Conservation (phyloP, 2,329 filamentous ascomycete genomes). For the Helotiales sp. region DNA sequence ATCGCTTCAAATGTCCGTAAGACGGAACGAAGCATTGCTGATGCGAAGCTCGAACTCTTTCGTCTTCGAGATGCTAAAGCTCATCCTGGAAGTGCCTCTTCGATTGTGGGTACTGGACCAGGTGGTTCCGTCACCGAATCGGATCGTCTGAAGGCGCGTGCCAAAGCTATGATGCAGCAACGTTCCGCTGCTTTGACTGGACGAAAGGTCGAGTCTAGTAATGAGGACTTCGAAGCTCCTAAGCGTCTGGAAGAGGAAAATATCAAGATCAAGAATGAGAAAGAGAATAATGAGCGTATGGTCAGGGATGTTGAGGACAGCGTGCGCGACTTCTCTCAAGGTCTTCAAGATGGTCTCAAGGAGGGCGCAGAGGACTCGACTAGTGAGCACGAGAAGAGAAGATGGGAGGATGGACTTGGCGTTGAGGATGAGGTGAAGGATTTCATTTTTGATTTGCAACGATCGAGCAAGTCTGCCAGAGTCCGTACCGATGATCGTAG, state of each 20-base stretch:
- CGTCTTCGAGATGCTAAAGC: slow-evolving; percentile 91
- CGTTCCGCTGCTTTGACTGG: slow-evolving; percentile 91
- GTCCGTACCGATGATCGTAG: slow-evolving; percentile 64
- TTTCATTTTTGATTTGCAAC: slow-evolving; percentile 95
- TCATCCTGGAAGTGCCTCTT: slow-evolving; percentile 77
- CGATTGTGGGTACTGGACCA: slow-evolving; percentile 90
- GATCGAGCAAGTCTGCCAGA: slow-evolving; percentile 78
- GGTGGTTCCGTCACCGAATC: slow-evolving; percentile 90
- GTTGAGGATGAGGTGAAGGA: slow-evolving; percentile 97
- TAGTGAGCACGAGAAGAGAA: slow-evolving; percentile 86
- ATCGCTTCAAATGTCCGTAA: slow-evolving; percentile 90
- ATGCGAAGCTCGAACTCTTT: slow-evolving; percentile 91
- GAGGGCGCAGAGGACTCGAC: slow-evolving; percentile 76
- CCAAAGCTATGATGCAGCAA: slow-evolving; percentile 98
- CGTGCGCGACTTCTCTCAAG: slow-evolving; percentile 82
- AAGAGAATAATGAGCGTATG: slow-evolving; percentile 95
- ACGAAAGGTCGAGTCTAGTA: slow-evolving; percentile 70
- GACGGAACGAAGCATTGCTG: slow-evolving; percentile 90
- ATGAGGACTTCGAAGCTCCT: slow-evolving; percentile 78
- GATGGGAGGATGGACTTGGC: slow-evolving; percentile 95
- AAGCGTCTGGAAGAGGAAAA: slow-evolving; percentile 90
- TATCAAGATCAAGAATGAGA: slow-evolving; percentile 78
- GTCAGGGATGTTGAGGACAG: slow-evolving; percentile 96
- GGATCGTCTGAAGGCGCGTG: slow-evolving; percentile 90
- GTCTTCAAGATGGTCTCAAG: slow-evolving; percentile 86